Evolutionary conservation across 2,329 filamentous ascomycete genomes (phyloP).

Genomic region (Leptoxyphium fumago): DNA sequence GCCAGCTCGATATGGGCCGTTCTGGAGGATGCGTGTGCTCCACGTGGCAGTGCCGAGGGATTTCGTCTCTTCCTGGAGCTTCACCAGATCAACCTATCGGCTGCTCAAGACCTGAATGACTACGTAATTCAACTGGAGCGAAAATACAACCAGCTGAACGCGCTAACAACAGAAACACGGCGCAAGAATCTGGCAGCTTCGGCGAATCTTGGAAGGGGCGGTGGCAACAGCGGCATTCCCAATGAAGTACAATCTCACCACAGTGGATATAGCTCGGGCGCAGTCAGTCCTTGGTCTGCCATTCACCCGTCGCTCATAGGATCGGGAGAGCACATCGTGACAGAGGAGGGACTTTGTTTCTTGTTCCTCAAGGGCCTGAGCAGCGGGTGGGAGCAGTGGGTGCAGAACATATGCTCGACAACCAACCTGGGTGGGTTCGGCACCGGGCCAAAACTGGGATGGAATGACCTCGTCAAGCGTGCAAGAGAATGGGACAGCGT

Average conservation of each 20-base stretch:
- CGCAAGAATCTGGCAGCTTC: neutral
- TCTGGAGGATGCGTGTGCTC: conserved; percentile 17
- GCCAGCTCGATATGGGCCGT: conserved; percentile 14
- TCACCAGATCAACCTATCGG: conserved; percentile 10
- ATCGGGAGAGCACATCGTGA: conserved; percentile 6
- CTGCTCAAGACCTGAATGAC: conserved; percentile 9
- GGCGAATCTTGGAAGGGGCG: neutral
- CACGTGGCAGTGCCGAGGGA: conserved; percentile 14
- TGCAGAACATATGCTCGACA: conserved; percentile 13
- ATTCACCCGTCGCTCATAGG: neutral
- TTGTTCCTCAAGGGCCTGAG: conserved; percentile 17
- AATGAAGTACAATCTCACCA: neutral
- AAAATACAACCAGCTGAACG: conserved; percentile 13
- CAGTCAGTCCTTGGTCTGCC: conserved; percentile 1
- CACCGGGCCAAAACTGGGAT: conserved; percentile 14
- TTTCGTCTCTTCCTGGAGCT: conserved; percentile 14
- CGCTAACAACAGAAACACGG: conserved; percentile 6
- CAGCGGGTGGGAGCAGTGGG: conserved; percentile 10
- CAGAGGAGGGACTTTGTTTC: conserved; percentile 17
- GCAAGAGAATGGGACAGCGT: conserved; percentile 9
- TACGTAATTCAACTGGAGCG: conserved; percentile 15
- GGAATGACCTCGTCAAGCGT: conserved; percentile 14
- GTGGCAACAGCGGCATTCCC: neutral
- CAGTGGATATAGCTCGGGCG: neutral
- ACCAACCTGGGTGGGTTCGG: conserved; percentile 20